Conservation (phyloP, 208 protist species). For the Naegleria fowleri region DNA sequence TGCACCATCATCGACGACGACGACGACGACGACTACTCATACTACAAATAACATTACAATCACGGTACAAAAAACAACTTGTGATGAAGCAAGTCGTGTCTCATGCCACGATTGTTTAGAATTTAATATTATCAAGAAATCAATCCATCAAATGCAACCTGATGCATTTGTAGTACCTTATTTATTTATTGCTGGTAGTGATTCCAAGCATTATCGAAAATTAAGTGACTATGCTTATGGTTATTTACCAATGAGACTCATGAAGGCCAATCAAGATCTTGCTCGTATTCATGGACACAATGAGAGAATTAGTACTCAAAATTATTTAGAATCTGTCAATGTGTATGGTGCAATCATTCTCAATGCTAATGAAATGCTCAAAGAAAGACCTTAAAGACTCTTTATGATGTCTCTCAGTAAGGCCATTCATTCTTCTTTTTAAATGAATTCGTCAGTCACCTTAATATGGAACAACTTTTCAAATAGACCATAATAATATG, state of each 20-base stretch:
- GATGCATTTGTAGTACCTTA: background rate
- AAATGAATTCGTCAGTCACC: no score
- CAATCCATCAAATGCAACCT: background rate
- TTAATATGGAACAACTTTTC: no score
- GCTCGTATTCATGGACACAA: background rate
- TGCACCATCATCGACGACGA: no score
- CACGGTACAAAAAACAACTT: background rate
- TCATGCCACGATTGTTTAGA: background rate
- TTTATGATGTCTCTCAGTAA: no score
- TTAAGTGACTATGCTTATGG: background rate
- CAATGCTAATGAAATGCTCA: background rate
- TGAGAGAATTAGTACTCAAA: background rate
- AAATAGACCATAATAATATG: no score
- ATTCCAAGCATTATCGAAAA: background rate
- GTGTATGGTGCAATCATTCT: background rate
- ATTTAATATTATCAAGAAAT: background rate
- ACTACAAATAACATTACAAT: background rate
- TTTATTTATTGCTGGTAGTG: constrained; percentile 16
- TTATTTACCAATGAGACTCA: background rate
- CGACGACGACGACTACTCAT: no score
- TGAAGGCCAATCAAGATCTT: background rate
- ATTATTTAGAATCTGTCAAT: background rate
- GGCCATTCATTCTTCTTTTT: no score
- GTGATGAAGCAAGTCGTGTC: background rate
- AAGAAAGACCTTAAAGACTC: background rate